Evolutionary conservation across 352 stramenopile species (phyloP).

Genomic region (Pythium grandisporangium): DNA sequence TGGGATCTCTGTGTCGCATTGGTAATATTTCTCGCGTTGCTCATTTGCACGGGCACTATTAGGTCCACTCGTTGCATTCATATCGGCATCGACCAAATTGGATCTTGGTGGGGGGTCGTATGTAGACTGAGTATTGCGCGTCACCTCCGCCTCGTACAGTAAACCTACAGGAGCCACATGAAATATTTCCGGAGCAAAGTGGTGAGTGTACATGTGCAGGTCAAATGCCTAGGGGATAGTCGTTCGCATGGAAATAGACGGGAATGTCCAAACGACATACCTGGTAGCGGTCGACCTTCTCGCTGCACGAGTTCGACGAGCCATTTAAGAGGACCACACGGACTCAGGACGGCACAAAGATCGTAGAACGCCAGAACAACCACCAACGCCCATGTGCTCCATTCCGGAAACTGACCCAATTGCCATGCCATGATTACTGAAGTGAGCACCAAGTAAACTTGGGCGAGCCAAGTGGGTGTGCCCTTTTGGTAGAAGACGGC

Average conservation of each 20-base stretch:
- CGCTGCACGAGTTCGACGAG: conserved; percentile 94
- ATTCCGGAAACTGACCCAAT: conserved; percentile 94
- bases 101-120: neutral
- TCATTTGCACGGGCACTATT: conserved; percentile 6
- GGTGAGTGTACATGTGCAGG: no score
- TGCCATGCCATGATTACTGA: conserved; percentile 98
- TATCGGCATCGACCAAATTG: no score
- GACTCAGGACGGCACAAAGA: conserved; percentile 98
- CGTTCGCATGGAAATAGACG: no score
- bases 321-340: conserved; percentile 95
- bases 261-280: conserved; percentile 13
- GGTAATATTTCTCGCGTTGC: conserved; percentile 38
- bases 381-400: conserved; percentile 87
- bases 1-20: conserved; percentile 46
- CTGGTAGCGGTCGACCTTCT: conserved; percentile 84
- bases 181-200: no score
- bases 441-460: conserved; percentile 94
- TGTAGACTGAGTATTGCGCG: conserved; percentile 17
- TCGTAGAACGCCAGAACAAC: conserved; percentile 98
- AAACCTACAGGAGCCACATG: conserved; percentile 22
- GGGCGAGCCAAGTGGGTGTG: conserved; percentile 74
- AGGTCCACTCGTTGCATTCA: conserved; percentile 14
- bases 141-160: conserved; percentile 67
- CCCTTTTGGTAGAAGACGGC: conserved; percentile 89
- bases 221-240: no score